Evolutionary conservation across 129 eudicot genomes (phyloP), one percentile per base, ranked within the genome.

Genomic region (carrot (Daucus carota)): DNA sequence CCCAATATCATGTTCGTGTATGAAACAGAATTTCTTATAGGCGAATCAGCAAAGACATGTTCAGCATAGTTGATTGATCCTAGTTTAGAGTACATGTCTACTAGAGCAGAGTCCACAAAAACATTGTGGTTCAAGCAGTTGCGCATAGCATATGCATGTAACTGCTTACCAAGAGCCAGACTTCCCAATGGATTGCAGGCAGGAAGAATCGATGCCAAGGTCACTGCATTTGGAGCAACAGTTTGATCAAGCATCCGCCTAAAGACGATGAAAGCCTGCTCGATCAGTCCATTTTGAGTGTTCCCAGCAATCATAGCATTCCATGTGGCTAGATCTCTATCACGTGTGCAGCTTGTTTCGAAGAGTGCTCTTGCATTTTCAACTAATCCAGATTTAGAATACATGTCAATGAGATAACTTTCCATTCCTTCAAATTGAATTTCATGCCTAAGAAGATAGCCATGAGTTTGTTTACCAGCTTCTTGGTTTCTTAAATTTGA

Each of bases 81-180:
- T 48, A 87, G 73, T 86, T 94, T 94, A 70, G 98, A 94, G 84
- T 91, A 94, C 85, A 88, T 83, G 60, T 94, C 97, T 60, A 94
- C 87, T 48, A 94, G 60, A 80, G 96, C 96, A 71, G 96, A 87
- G 48, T 78, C 80, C 67, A 95, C 97, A 74, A 85, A 95, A 26
- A 95, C 88, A 75, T 89, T 95, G 34, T 73, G 67, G 73, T 91
- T 87, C 77, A 91, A 81, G 65, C 70, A 83, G 45, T 74, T 81
- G 24, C 88, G 91, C 69, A 91, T 79, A 7, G 92, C 45, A 75
- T 88, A 89, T 47, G 92, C 86, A 81, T 95, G 99, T 45, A 91
- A 77, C 74, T 81, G 84, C 84, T 89, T 95, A 54, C 90, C 92
- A 46, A 86, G 75, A 68, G 81, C 73, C 73, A 81, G 46, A 75